phyloP scores from a whole-genome alignment of 768 basidiomycete genomes.

The Suillus placidus region DNA sequence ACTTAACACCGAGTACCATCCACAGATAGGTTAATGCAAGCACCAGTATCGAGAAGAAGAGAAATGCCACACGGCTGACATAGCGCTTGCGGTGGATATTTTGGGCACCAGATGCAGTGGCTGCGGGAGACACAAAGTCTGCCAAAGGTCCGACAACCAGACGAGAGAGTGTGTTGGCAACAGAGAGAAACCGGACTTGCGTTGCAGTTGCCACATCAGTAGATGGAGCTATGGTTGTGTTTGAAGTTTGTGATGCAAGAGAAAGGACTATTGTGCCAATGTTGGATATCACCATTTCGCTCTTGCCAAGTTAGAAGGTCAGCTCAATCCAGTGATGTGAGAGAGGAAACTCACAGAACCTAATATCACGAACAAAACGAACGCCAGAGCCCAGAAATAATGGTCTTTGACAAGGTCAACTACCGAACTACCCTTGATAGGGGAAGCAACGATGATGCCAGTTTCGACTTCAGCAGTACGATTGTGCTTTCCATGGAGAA shows the following conservation, averaged over 20 bases:
- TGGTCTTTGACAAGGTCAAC: conserved; percentile 53
- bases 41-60: conserved; percentile 50
- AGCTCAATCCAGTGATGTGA: not conserved
- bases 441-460: conserved; percentile 26
- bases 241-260: conserved; percentile 42
- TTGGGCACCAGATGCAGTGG: conserved; percentile 41
- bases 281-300: conserved; percentile 84
- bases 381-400: conserved; percentile 66
- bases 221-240: conserved; percentile 20
- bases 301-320: conserved; percentile 38
- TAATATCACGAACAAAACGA: conserved; percentile 55
- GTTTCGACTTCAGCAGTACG: conserved; percentile 20
- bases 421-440: conserved; percentile 26
- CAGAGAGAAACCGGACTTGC: conserved; percentile 72
- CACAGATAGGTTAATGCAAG: conserved; percentile 57
- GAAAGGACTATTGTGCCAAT: conserved; percentile 77
- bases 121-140: conserved; percentile 70
- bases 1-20: conserved; percentile 51
- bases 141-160: conserved; percentile 70
- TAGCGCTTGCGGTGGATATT: conserved; percentile 49
- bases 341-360: conserved; percentile 58
- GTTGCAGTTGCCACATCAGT: conserved; percentile 47
- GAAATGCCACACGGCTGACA: conserved; percentile 65
- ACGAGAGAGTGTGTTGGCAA: conserved; percentile 73
- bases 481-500: conserved; percentile 28